Percentiles rank a stretch among this genome's conserved stretches.
Evolutionary conservation across 1,139 yeast genomes (phyloP).

Genomic region (Blastobotrys serpentis): DNA sequence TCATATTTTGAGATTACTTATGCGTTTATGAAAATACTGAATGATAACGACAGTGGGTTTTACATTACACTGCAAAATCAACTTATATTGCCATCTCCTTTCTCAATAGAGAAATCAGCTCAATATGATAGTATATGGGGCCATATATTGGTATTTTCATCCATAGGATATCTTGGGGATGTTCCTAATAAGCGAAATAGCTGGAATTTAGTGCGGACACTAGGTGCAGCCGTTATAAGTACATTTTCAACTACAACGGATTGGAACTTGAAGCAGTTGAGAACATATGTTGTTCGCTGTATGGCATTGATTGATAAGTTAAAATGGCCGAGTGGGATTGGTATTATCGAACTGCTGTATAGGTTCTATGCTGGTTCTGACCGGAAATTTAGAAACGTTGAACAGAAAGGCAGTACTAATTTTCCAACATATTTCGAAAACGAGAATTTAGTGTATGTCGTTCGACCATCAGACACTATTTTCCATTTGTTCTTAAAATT

Average conservation of each 20-base stretch:
- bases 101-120: not conserved
- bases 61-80: not conserved
- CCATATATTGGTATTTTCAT: not conserved
- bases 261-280: not conserved
- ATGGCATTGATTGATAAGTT: not conserved
- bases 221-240: not conserved
- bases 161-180: not conserved
- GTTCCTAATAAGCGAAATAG: not conserved
- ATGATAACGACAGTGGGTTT: not conserved
- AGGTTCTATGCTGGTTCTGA: not conserved
- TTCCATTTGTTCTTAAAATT: slow-evolving; percentile 24
- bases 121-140: slow-evolving; percentile 1
- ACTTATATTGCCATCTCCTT: not conserved
- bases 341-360: not conserved
- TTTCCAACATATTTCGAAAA: slow-evolving; percentile 10
- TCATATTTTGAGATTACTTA: slow-evolving; percentile 2
- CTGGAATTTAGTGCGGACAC: not conserved
- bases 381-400: slow-evolving; percentile 3
- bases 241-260: not conserved
- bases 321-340: not conserved
- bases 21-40: not conserved
- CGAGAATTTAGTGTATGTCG: not conserved
- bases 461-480: slow-evolving; percentile 15
- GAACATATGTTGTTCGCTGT: not conserved
- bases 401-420: not conserved